phyloP scores from a whole-genome alignment of 495 filamentous ascomycete species.

The Cudoniella acicularis region DNA sequence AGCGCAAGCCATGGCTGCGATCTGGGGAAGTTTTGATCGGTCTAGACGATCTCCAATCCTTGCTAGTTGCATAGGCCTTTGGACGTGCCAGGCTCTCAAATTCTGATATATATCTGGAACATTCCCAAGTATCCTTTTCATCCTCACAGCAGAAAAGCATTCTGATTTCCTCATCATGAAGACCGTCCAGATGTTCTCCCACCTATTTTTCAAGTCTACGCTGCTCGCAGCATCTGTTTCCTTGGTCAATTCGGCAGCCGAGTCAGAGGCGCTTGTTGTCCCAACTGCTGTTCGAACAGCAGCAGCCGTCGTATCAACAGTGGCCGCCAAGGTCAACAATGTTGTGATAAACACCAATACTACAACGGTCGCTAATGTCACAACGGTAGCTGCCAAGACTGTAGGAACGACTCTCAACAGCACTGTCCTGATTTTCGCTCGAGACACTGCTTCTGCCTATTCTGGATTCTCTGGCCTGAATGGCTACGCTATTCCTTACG shows the following conservation, averaged over 20 bases:
- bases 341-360: not conserved
- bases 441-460: slow-evolving; percentile 40
- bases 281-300: not conserved
- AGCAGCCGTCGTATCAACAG: not conserved
- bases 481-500: slow-evolving; percentile 58
- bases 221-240: not conserved
- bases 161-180: not conserved
- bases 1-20: not conserved
- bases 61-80: not conserved
- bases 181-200: not conserved
- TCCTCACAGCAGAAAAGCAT: not conserved
- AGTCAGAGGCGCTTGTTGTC: not conserved
- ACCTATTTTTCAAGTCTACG: not conserved
- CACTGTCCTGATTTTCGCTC: slow-evolving; percentile 57
- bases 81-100: not conserved
- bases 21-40: not conserved
- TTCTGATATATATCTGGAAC: not conserved
- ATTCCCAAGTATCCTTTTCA: not conserved
- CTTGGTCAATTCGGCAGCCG: not conserved
- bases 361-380: not conserved
- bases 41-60: not conserved
- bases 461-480: slow-evolving; percentile 49
- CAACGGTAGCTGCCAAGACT: not conserved
- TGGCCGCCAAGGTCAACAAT: not conserved
- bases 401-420: slow-evolving; percentile 14